Evolutionary conservation across 805 yeast genomes (phyloP).

Genomic region (Candida khao-thaluensis): DNA sequence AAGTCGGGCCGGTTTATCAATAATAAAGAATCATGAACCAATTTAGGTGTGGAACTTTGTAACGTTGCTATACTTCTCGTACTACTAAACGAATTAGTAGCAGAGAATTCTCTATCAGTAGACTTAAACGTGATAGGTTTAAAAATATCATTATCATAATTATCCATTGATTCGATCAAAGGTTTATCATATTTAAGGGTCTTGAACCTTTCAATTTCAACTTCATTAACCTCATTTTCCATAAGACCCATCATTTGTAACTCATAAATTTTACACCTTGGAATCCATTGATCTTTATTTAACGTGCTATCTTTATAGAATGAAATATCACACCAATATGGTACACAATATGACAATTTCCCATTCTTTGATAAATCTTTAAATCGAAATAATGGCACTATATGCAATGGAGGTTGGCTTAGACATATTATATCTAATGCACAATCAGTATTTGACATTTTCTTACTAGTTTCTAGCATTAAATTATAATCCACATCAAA

Average conservation of each 20-base stretch:
- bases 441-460: slow-evolving; percentile 73
- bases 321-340: slow-evolving; percentile 94
- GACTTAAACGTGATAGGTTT: slow-evolving; percentile 17
- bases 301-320: slow-evolving; percentile 70
- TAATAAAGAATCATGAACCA: slow-evolving; percentile 13
- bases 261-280: slow-evolving; percentile 91
- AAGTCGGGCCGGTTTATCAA: slow-evolving; percentile 11
- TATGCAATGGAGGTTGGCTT: slow-evolving; percentile 88
- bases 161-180: slow-evolving; percentile 60
- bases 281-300: slow-evolving; percentile 69
- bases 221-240: slow-evolving; percentile 80
- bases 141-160: slow-evolving; percentile 64
- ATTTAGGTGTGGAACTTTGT: slow-evolving; percentile 11
- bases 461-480: slow-evolving; percentile 69
- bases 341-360: slow-evolving; percentile 69
- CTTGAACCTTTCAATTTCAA: slow-evolving; percentile 61
- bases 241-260: slow-evolving; percentile 97
- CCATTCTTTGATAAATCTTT: slow-evolving; percentile 38
- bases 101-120: not conserved
- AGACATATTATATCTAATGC: slow-evolving; percentile 88
- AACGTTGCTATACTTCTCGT: not conserved
- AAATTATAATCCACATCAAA: slow-evolving; percentile 87
- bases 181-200: slow-evolving; percentile 33
- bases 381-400: slow-evolving; percentile 84
- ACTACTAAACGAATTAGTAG: slow-evolving; percentile 4